Conservation (phyloP, 2,329 filamentous ascomycete genomes). For the Xylaria sp. region DNA sequence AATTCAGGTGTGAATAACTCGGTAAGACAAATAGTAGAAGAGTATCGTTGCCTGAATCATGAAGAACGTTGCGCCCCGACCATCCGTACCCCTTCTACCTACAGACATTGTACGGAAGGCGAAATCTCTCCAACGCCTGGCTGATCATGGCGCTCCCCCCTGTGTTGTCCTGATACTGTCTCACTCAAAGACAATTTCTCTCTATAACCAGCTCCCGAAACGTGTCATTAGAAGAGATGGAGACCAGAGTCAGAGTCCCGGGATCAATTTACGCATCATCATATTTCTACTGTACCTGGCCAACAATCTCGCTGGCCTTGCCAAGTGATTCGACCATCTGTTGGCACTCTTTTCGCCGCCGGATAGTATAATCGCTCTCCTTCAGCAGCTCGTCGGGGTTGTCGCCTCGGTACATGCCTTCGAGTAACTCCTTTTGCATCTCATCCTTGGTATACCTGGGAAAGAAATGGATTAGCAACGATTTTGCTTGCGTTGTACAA, state of each 20-base stretch:
- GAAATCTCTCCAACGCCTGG: conserved; percentile 22
- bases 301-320: conserved; percentile 95
- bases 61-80: conserved; percentile 7
- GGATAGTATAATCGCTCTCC: conserved; percentile 96
- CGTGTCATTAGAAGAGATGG: conserved; percentile 15
- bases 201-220: background rate
- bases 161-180: background rate
- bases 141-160: conserved; percentile 6
- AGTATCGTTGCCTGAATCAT: conserved; percentile 11
- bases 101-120: conserved; percentile 17
- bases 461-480: conserved; percentile 34
- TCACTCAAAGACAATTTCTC: background rate
- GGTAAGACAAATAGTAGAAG: conserved; percentile 16
- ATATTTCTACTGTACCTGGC: conserved; percentile 69
- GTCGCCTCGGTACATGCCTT: conserved; percentile 95
- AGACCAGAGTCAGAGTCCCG: conserved; percentile 5
- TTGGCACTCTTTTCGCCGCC: conserved; percentile 96
- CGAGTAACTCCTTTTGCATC: conserved; percentile 96
- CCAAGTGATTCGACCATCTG: conserved; percentile 97
- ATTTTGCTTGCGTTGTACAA: background rate
- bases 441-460: conserved; percentile 95
- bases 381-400: conserved; percentile 94
- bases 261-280: conserved; percentile 12
- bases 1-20: conserved; percentile 4
- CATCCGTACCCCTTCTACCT: conserved; percentile 18